Percentiles rank a stretch among this genome's conserved stretches.
These are phyloP conservation scores for Penicillium parvum DNA, from an alignment of 495 filamentous ascomycete genomes.

Conservation along the genomic window DNA sequence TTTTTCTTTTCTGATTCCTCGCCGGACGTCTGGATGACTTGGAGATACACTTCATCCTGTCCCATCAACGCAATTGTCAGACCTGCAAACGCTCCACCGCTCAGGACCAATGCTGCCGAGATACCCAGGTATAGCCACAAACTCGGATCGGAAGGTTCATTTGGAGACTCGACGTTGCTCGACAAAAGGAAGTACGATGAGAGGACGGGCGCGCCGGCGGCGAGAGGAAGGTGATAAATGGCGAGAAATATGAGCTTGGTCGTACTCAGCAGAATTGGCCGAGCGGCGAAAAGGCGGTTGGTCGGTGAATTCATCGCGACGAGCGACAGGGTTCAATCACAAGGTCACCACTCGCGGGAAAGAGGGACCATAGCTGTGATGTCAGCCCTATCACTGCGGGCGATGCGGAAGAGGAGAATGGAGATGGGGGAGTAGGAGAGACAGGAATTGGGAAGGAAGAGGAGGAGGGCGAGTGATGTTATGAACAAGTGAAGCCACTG, in stretches of 20 bases:
- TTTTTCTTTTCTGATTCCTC: constrained; percentile 77
- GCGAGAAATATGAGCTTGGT: constrained; percentile 46
- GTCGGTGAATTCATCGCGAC: constrained; percentile 29
- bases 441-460: not conserved
- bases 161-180: constrained; percentile 22
- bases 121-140: constrained; percentile 69
- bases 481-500: too few species aligned
- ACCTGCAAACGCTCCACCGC: constrained; percentile 92
- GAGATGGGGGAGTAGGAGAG: not conserved
- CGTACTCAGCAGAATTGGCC: constrained; percentile 44
- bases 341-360: not conserved
- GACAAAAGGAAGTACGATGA: constrained; percentile 20
- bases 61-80: constrained; percentile 83
- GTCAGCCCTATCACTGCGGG: not conserved
- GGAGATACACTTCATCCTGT: constrained; percentile 90
- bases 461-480: not conserved
- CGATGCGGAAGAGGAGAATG: not conserved
- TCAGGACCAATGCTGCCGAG: constrained; percentile 70
- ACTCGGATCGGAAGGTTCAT: constrained; percentile 48
- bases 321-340: too few species aligned
- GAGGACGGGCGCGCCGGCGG: constrained; percentile 38
- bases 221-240: constrained; percentile 40
- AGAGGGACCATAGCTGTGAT: not conserved
- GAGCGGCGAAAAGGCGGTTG: constrained; percentile 33
- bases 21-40: constrained; percentile 84